These are phyloP conservation scores for Nemania serpens DNA, from an alignment of 2,329 filamentous ascomycete genomes.

Conservation along the genomic window DNA sequence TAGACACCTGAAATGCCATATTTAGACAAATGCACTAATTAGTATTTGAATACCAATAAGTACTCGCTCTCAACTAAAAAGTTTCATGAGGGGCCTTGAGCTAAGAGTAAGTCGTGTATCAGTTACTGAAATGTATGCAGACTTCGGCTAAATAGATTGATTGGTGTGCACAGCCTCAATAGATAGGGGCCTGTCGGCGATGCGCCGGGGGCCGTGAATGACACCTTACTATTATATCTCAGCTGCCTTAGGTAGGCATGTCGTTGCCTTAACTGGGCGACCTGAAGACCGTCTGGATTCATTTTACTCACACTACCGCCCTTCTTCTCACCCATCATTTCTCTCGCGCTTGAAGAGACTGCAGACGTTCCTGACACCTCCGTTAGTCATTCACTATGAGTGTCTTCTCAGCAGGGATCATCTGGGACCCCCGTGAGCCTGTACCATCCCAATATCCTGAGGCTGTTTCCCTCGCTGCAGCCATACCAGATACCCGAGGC, in stretches of 20 bases:
- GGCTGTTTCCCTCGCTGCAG: not conserved
- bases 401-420: constrained; percentile 32
- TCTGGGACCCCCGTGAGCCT: constrained; percentile 35
- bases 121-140: too few species aligned
- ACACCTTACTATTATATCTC: too few species aligned
- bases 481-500: not conserved
- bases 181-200: too few species aligned
- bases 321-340: not conserved
- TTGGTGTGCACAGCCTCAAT: too few species aligned
- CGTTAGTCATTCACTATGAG: constrained; percentile 8
- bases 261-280: constrained; percentile 4
- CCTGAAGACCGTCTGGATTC: not conserved
- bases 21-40: not conserved
- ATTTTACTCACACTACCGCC: not conserved
- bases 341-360: not conserved
- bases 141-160: too few species aligned
- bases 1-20: constrained; percentile 38
- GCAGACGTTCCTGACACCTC: too few species aligned
- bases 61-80: too few species aligned
- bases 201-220: too few species aligned
- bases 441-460: constrained; percentile 23
- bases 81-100: too few species aligned
- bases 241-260: not conserved
- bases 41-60: not conserved
- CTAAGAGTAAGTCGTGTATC: too few species aligned